phyloP scores from a whole-genome alignment of 148 eudicot species.

The Cornus kousa region DNA sequence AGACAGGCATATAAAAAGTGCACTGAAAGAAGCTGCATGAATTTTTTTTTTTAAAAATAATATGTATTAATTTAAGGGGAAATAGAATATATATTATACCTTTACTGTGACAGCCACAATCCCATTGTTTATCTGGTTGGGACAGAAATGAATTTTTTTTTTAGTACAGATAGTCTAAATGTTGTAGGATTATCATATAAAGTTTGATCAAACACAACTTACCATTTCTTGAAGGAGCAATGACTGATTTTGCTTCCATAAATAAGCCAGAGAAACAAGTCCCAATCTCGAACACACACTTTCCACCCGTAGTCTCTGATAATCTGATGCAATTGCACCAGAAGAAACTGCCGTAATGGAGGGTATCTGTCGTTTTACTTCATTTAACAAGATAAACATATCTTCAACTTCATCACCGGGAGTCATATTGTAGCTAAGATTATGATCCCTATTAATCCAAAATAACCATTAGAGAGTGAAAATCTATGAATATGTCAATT shows the following conservation, averaged over 20 bases:
- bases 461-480: not conserved
- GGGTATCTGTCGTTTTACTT: conserved; percentile 80
- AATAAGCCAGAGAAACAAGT: conserved; percentile 87
- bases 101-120: conserved; percentile 75
- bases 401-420: conserved; percentile 99
- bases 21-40: conserved; percentile 1
- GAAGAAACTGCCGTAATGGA: conserved; percentile 79
- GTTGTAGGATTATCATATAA: not conserved
- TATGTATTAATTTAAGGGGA: no score
- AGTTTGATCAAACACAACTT: conserved; percentile 8
- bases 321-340: conserved; percentile 98
- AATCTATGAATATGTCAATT: not conserved
- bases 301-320: conserved; percentile 95
- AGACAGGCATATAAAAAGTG: not conserved
- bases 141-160: not conserved
- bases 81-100: conserved; percentile 39
- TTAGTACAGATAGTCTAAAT: not conserved
- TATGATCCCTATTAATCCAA: conserved; percentile 56
- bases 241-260: conserved; percentile 93
- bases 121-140: conserved; percentile 60
- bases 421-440: conserved; percentile 74
- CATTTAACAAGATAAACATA: conserved; percentile 71
- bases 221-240: conserved; percentile 89
- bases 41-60: no score
- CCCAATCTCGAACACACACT: conserved; percentile 93